Base-by-base conservation (phyloP, 108 stramenopile genomes). In the Bacterosira constricta region DNA sequence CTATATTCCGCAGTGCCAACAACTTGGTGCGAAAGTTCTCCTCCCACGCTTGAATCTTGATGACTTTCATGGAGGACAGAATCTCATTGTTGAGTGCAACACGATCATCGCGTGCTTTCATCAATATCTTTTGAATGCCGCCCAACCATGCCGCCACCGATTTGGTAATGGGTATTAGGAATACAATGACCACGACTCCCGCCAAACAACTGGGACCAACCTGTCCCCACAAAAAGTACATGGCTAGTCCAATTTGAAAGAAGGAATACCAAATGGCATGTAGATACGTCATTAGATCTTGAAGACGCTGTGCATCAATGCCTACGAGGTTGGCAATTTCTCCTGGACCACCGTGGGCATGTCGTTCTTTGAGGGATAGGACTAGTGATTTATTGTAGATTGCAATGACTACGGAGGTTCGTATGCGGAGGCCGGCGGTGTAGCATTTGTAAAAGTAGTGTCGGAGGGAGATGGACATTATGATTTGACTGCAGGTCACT, bases 41-140 rank as follows among this genome's bases (percentile, higher is more conserved):
- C 74, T 97, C 96, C 96, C 96, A 98, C 10, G 93, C 98, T 69
- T 96, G 92, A 13, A 96, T 77, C 78, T 99, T 99, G 77, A 99
- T 80, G 36, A 96, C 83, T 80, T 96, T 96, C 85, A 97, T 97
- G 30, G 82, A 75, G 6, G 74, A 64, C 59, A 99, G 56, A 17
- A 92, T 86, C 71, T 99, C 98, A 55, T 79, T 83, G 46, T 95
- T 97, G 38, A 90, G n/a, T 44, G 96, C 81, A 8, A 96, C 82
- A 13, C 98, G 86, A 41, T 73, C 76, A 77, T 97, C 98, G 55
- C 91, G 85, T 17, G 87, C 85, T 70, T 80, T 70, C 93, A 97
- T 93, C 26, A 97, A 65, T 23, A 34, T 60, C 69, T 89, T 89
- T 85, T 96, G 95, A 38, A 91, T 59, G 5, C 51, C 15, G 56